Evolutionary conservation across 495 filamentous ascomycete species (phyloP), one percentile per base, ranked within the genome.

Genomic region (Hyaloscypha finlandica): DNA sequence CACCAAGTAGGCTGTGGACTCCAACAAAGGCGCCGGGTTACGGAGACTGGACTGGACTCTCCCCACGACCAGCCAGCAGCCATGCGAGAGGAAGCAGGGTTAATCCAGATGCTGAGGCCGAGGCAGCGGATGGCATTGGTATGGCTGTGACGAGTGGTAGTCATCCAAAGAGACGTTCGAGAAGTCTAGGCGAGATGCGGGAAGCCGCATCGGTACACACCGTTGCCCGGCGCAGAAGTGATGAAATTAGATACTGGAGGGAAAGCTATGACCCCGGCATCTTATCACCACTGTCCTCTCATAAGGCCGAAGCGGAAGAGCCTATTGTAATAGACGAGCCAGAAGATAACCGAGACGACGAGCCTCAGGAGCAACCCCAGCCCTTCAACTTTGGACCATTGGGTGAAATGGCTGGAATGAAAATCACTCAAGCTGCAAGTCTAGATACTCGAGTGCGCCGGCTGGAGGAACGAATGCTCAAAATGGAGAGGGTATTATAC

Each of bases 241-340:
- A 85, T 52, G 84, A 87, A 71, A 85, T 86, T 30, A 82, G 82
- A 25, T 85, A 82, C 67, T 86, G 84, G 84, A 77, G 84, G 52
- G 81, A 83, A 71, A 84, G 82, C 29, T 84, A 82, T 66, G 78
- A 80, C 35, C 76, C 76, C 9, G 77, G 76, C 1, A 74, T 80
- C 54, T 68, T 81, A 63, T 85, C 84, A 8, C 79, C 82, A 16
- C 69, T 83, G 57, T 80, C 81, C 31, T 83, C 81, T 5, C 80
- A 79, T 25, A 74, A 76, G 9, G 78, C 64, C 30, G 76, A 81
- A 54, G 71, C 74, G 16, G 81, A 82, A 30, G 79, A 81, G 30
- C 71, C 73, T 8, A 76, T 66, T 51, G 62, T 73, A n/a, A 31
- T 63, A 11, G 64, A 61, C 35, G 61, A 68, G 20, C 65, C 68